Conservation (phyloP, 164 flowering plant species). For the Hamamelis virginiana region DNA sequence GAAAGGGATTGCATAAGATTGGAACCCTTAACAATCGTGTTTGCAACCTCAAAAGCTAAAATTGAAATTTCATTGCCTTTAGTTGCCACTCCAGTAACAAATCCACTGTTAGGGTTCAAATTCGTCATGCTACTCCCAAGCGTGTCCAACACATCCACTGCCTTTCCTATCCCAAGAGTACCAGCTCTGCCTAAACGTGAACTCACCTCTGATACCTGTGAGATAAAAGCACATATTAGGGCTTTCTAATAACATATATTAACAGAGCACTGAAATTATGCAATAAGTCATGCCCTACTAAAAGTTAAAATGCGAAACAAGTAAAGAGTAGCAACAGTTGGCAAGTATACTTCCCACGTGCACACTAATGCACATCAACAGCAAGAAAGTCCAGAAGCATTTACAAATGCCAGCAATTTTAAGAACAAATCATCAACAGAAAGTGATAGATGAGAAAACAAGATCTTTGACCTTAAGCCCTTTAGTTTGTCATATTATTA, state of each 20-base stretch:
- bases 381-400: no score
- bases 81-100: constrained; percentile 21
- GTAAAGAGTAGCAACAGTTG: neutral
- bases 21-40: constrained; percentile 40
- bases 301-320: no score
- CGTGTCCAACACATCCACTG: constrained; percentile 34
- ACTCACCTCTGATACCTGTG: constrained; percentile 38
- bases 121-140: constrained; percentile 41
- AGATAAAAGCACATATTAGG: neutral
- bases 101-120: constrained; percentile 26
- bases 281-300: no score
- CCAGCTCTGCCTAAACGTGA: constrained; percentile 34
- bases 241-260: no score
- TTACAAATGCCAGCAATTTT: no score
- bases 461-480: no score
- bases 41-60: constrained; percentile 43
- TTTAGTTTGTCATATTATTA: no score
- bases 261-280: no score
- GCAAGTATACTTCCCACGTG: no score
- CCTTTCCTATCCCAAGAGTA: constrained; percentile 29
- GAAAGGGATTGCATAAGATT: constrained; percentile 38
- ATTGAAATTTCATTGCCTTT: constrained; percentile 34
- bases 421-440: no score
- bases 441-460: no score
- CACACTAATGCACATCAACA: no score